Evolutionary conservation across 2,329 filamentous ascomycete genomes (phyloP).

Genomic region (Davidsoniella eucalypti): DNA sequence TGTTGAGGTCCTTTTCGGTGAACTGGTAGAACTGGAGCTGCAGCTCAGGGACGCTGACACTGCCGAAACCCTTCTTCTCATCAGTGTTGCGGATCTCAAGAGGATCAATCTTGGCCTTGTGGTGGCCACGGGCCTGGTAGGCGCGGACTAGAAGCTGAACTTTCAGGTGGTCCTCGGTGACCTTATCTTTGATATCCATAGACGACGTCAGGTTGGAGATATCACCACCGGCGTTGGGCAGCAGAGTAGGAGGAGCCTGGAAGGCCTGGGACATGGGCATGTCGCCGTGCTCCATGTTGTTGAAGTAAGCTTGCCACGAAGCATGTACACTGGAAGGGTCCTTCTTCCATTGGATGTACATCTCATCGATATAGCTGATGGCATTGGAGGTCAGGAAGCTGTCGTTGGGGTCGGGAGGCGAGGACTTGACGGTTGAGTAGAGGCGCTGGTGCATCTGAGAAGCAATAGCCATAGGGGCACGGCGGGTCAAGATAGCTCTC

Average conservation of each 20-base stretch:
- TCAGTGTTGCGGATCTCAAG: conserved; percentile 65
- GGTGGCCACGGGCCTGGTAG: conserved; percentile 93
- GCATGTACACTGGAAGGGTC: conserved; percentile 88
- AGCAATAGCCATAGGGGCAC: conserved; percentile 30
- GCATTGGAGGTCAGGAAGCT: conserved; percentile 94
- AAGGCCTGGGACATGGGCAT: conserved; percentile 98
- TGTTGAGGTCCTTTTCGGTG: conserved; percentile 81
- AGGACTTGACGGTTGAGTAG: conserved; percentile 34
- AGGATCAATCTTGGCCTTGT: conserved; percentile 95
- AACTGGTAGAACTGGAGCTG: conserved; percentile 90
- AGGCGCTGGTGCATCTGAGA: conserved; percentile 26
- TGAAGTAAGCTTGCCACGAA: conserved; percentile 99
- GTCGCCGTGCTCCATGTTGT: conserved; percentile 94
- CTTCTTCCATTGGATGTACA: conserved; percentile 96
- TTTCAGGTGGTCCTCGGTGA: conserved; percentile 83
- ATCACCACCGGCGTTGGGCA: conserved; percentile 65
- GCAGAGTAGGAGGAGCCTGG: conserved; percentile 81
- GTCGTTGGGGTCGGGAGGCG: conserved; percentile 65
- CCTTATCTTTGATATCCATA: conserved; percentile 56
- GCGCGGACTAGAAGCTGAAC: conserved; percentile 93
- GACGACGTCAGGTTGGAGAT: conserved; percentile 58
- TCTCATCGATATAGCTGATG: conserved; percentile 98
- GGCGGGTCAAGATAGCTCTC: conserved; percentile 29
- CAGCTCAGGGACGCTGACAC: conserved; percentile 80
- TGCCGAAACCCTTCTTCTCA: conserved; percentile 67